Percentiles rank a stretch among this genome's conserved stretches.
Conservation (phyloP, 495 filamentous ascomycete genomes). For the Penicillium coprophilum region DNA sequence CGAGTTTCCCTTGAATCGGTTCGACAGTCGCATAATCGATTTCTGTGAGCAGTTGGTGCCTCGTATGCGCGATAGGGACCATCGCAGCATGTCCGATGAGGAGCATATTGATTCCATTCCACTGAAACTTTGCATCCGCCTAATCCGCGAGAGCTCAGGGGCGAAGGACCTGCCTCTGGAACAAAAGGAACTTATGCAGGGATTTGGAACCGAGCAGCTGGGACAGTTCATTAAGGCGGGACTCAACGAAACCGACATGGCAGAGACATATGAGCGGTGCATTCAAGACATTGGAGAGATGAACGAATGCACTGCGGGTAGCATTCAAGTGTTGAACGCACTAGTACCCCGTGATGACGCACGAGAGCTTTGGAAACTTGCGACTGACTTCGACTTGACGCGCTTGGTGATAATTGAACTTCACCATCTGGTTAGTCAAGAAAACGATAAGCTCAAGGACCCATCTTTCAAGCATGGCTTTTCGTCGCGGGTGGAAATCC, state of each 20-base stretch:
- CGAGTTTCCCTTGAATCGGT: conserved; percentile 61
- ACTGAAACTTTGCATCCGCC: conserved; percentile 57
- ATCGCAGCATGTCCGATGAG: background rate
- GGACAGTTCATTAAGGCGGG: conserved; percentile 51
- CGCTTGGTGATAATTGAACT: conserved; percentile 53
- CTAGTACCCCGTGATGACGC: conserved; percentile 50
- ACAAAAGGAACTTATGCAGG: conserved; percentile 46
- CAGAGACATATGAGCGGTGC: conserved; percentile 56
- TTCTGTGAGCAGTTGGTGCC: conserved; percentile 45
- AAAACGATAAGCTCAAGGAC: conserved; percentile 38
- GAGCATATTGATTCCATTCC: conserved; percentile 38
- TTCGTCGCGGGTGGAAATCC: conserved; percentile 56
- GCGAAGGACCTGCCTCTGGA: conserved; percentile 39
- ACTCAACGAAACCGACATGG: conserved; percentile 48
- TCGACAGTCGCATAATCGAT: conserved; percentile 55
- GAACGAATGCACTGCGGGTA: conserved; percentile 61
- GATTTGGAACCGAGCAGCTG: conserved; percentile 59
- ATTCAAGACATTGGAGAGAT: conserved; percentile 57
- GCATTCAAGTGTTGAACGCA: conserved; percentile 66
- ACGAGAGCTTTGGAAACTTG: conserved; percentile 51
- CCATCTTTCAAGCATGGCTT: conserved; percentile 38
- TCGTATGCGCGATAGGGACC: conserved; percentile 29
- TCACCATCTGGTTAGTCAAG: conserved; percentile 43
- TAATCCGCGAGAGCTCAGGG: conserved; percentile 63
- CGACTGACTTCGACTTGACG: conserved; percentile 54